Conservation (phyloP, 495 filamentous ascomycete species). For the Annulohypoxylon bovei region DNA sequence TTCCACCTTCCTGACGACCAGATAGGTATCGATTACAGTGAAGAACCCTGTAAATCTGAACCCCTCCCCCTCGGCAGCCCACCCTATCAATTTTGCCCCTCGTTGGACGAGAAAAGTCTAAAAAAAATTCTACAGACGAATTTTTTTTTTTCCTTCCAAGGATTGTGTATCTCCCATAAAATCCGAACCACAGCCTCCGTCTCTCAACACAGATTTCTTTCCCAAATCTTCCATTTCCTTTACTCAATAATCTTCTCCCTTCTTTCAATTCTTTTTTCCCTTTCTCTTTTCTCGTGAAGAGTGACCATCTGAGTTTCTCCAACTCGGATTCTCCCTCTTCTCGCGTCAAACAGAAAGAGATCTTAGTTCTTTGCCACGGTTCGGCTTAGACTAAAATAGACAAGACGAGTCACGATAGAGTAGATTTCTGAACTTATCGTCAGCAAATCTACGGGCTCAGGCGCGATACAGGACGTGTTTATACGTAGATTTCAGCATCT, state of each 20-base stretch:
- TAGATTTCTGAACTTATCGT: constrained; percentile 36
- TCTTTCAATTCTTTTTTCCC: constrained; percentile 28
- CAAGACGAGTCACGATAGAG: constrained; percentile 36
- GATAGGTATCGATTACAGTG: constrained; percentile 22
- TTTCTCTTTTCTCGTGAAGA: constrained; percentile 35
- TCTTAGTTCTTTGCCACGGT: constrained; percentile 21
- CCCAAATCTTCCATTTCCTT: constrained; percentile 20
- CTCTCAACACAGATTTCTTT: constrained; percentile 4
- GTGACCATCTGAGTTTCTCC: constrained; percentile 41
- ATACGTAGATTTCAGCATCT: constrained; percentile 17
- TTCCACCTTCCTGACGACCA: not conserved
- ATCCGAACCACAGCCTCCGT: constrained; percentile 37
- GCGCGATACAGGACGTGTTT: constrained; percentile 6
- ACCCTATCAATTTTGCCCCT: constrained; percentile 39
- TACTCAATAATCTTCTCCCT: constrained; percentile 23
- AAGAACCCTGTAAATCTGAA: constrained; percentile 16
- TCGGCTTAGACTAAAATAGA: constrained; percentile 40
- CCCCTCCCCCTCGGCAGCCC: constrained; percentile 23
- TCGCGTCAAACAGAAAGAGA: constrained; percentile 16
- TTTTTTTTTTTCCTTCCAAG: constrained; percentile 16
- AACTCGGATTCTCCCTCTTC: constrained; percentile 37
- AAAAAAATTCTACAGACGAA: constrained; percentile 21
- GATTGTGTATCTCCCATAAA: constrained; percentile 31
- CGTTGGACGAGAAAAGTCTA: constrained; percentile 2
- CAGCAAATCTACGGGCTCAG: constrained; percentile 32